These are phyloP conservation scores for Paecilomyces niveus DNA, from an alignment of 2,329 filamentous ascomycete species.

Conservation along the genomic window DNA sequence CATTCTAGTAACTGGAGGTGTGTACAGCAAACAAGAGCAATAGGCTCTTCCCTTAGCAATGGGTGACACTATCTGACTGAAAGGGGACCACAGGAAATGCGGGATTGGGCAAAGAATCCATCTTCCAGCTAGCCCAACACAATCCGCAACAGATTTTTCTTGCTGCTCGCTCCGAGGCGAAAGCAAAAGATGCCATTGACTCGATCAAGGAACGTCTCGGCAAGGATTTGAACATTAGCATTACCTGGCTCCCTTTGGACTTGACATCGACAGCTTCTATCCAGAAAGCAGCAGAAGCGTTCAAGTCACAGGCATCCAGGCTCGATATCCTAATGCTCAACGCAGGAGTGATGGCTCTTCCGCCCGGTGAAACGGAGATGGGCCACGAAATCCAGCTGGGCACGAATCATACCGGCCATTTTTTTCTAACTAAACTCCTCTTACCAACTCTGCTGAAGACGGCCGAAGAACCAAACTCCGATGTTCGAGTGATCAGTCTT, in stretches of 20 bases:
- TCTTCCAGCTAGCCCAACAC: conserved; percentile 36
- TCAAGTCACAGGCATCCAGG: conserved; percentile 9
- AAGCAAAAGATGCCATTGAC: conserved; percentile 30
- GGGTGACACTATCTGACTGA: background rate
- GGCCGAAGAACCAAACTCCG: conserved; percentile 14
- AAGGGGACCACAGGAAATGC: conserved; percentile 27
- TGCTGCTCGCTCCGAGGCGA: conserved; percentile 20
- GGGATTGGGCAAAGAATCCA: conserved; percentile 42
- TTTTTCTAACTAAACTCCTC: conserved; percentile 28
- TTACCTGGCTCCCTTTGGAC: conserved; percentile 23
- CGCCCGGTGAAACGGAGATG: conserved; percentile 23
- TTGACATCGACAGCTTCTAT: conserved; percentile 38
- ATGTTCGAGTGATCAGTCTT: conserved; percentile 21
- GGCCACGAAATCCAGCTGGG: conserved; percentile 34
- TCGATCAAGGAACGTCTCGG: conserved; percentile 12
- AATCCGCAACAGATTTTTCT: conserved; percentile 32
- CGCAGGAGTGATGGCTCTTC: conserved; percentile 36
- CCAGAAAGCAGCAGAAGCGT: conserved; percentile 27
- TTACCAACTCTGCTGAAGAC: conserved; percentile 23
- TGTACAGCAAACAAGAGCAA: background rate
- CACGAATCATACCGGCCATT: conserved; percentile 34
- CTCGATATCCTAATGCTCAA: conserved; percentile 36
- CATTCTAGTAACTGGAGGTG: conserved; percentile 30
- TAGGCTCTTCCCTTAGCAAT: background rate
- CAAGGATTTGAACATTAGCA: background rate